Evolutionary conservation across 2,329 filamentous ascomycete genomes (phyloP), one percentile per base, ranked within the genome.

Genomic region (Decorospora gaudefroyi): DNA sequence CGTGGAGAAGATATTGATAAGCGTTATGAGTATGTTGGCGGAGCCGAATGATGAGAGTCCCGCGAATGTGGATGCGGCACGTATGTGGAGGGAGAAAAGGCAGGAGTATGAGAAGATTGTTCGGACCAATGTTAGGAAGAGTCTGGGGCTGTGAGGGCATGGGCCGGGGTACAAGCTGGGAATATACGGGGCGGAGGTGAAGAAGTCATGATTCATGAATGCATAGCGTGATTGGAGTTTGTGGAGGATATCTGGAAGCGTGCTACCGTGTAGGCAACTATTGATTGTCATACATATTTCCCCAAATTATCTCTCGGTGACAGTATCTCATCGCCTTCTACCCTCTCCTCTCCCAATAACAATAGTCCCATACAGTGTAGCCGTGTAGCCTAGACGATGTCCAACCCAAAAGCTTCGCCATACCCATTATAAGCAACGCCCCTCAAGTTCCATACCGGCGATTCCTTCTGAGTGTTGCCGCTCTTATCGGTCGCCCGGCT

Each of bases 1-100:
- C 9, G 91, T 92, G 39, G 92, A 96, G 78, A 95, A 90, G 15
- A 97, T 99, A 51, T 76, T 99, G 33, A 74, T 99, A 21, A 90
- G 85, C 62, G 91, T 95, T 22, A 95, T 99, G 68, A 93, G 88
- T 69, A 85, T 99, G 76, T 84, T 99, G 54, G 85, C 88, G 53
- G 87, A 87, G 64, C 93, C 93, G 34, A 99, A 99, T 69, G 90
- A 95, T 65, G 93, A 97, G 78, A 92, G 87, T 60, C 90, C 93
- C 0, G 93, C 93, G 35, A 97, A 99, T 68, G 84, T 96, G 18
- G 92, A 97, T 75, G 93, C 93, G 3, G 93, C 92, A 8, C 82
- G 87, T 49, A 73, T 96, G 75, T 87, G 93, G 81, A 82, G 93
- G 38, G 89, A 93, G 63, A 88, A 96, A 63, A 74, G 77, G 42